Percentiles rank a stretch among this genome's conserved stretches.
These are phyloP conservation scores for Williopsis jadinii DNA, from an alignment of 1,139 yeast genomes.

Conservation along the genomic window DNA sequence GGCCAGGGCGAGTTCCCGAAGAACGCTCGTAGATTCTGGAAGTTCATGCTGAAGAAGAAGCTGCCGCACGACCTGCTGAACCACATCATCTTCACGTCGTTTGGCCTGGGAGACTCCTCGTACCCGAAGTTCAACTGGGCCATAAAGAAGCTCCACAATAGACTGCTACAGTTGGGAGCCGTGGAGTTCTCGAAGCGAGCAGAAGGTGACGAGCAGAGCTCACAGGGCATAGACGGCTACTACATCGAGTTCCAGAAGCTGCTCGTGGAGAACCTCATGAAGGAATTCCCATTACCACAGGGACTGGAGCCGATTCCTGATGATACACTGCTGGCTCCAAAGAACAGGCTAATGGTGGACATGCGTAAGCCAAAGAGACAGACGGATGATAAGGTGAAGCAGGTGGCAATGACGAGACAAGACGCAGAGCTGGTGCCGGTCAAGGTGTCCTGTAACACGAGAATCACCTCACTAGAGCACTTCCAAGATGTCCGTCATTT, in stretches of 20 bases:
- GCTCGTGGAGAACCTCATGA: conserved; percentile 37
- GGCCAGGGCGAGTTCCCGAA: conserved; percentile 95
- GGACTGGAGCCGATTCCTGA: conserved; percentile 31
- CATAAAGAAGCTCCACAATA: conserved; percentile 67
- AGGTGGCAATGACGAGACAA: conserved; percentile 25
- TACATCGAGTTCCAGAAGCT: conserved; percentile 67
- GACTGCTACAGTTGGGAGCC: conserved; percentile 80
- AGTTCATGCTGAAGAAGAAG: conserved; percentile 57
- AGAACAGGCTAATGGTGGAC: conserved; percentile 28
- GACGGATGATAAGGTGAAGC: conserved; percentile 18
- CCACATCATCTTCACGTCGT: conserved; percentile 59
- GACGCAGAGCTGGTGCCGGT: conserved; percentile 31
- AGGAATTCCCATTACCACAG: conserved; percentile 31
- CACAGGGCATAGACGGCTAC: conserved; percentile 74
- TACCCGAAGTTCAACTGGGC: conserved; percentile 87
- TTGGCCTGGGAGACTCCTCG: conserved; percentile 95
- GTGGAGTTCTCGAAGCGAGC: conserved; percentile 62
- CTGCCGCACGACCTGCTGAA: conserved; percentile 59
- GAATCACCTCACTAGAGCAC: conserved; percentile 66
- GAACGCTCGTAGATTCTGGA: conserved; percentile 69
- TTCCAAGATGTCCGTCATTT: conserved; percentile 86
- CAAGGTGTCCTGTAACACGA: conserved; percentile 36
- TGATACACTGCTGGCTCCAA: conserved; percentile 38
- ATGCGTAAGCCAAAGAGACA: conserved; percentile 23
- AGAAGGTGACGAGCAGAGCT: conserved; percentile 80